These are phyloP conservation scores for Podospora appendiculata DNA, from an alignment of 495 filamentous ascomycete species.

Conservation along the genomic window DNA sequence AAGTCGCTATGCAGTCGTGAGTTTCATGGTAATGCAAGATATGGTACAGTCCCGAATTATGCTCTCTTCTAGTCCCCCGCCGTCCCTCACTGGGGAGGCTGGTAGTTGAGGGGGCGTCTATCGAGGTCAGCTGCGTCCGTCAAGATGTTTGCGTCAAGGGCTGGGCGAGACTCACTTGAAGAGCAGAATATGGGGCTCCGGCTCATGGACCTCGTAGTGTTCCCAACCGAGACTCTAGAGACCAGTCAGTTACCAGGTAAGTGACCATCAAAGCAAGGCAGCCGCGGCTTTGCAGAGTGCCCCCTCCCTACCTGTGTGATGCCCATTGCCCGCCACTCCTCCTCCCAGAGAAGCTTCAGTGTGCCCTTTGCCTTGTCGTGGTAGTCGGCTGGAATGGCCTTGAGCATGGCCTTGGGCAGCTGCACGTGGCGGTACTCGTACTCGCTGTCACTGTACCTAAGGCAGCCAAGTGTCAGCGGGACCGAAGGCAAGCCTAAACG, in stretches of 20 bases:
- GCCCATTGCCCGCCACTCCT: constrained; percentile 92
- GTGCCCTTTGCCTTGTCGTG: constrained; percentile 86
- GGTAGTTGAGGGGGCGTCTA: constrained; percentile 82
- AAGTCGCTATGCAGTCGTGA: constrained; percentile 36
- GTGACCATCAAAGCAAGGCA: not conserved
- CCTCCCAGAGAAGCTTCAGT: constrained; percentile 93
- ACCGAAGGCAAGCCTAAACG: not conserved
- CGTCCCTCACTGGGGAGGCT: constrained; percentile 50
- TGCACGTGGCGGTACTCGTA: constrained; percentile 95
- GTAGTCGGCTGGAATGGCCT: constrained; percentile 91
- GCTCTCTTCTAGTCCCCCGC: not conserved
- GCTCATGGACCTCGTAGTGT: constrained; percentile 98
- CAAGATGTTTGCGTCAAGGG: not conserved
- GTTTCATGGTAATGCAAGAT: constrained; percentile 20
- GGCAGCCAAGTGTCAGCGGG: not conserved
- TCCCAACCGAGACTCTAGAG: constrained; percentile 91
- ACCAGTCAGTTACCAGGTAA: constrained; percentile 1
- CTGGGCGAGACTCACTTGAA: constrained; percentile 69
- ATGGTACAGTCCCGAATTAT: constrained; percentile 10
- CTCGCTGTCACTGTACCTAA: constrained; percentile 81
- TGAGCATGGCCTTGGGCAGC: constrained; percentile 95
- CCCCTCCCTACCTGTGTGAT: constrained; percentile 76
- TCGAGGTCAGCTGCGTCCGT: not conserved
- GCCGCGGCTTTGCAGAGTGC: not conserved
- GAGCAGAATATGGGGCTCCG: constrained; percentile 93